phyloP scores from a whole-genome alignment of 1,139 yeast species.

The Kodamaea plutei region DNA sequence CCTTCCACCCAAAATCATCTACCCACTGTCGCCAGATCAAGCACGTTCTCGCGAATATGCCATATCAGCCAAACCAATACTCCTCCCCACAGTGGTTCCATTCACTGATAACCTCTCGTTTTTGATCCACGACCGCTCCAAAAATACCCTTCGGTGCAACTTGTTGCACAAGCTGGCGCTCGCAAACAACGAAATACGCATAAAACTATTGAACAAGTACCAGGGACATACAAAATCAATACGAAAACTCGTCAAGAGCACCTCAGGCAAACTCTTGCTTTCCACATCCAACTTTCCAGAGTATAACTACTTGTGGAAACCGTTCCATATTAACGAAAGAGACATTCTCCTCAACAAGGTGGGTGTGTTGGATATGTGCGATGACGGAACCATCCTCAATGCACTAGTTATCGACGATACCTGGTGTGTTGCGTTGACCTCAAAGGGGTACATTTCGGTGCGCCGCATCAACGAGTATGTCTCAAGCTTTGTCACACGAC shows the following conservation, averaged over 20 bases:
- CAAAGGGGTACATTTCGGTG: conserved; percentile 4
- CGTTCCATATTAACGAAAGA: conserved; percentile 21
- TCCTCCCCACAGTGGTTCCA: conserved; percentile 20
- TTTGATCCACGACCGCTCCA: conserved; percentile 37
- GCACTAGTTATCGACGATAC: conserved; percentile 4
- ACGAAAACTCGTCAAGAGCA: conserved; percentile 58
- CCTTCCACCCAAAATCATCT: conserved; percentile 2
- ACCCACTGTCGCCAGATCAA: not conserved
- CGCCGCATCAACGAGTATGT: conserved; percentile 1
- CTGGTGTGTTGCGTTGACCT: conserved; percentile 2
- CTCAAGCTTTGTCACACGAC: no score
- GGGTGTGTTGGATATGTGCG: conserved; percentile 5
- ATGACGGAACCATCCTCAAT: conserved; percentile 3
- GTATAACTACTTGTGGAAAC: conserved; percentile 67
- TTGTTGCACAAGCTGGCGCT: conserved; percentile 15
- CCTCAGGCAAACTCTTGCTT: conserved; percentile 29
- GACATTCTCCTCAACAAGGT: conserved; percentile 10
- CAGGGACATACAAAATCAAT: conserved; percentile 88
- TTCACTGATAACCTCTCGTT: conserved; percentile 21
- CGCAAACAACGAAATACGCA: conserved; percentile 1
- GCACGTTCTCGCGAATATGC: not conserved
- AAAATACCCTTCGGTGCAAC: conserved; percentile 32
- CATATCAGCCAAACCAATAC: conserved; percentile 20
- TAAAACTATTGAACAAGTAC: conserved; percentile 42
- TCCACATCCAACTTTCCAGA: conserved; percentile 42